A percentile compares a stretch with the other conserved stretches of the same genome.
Conservation (phyloP, 2,329 filamentous ascomycete species). For the Fusarium pseudograminearum region DNA sequence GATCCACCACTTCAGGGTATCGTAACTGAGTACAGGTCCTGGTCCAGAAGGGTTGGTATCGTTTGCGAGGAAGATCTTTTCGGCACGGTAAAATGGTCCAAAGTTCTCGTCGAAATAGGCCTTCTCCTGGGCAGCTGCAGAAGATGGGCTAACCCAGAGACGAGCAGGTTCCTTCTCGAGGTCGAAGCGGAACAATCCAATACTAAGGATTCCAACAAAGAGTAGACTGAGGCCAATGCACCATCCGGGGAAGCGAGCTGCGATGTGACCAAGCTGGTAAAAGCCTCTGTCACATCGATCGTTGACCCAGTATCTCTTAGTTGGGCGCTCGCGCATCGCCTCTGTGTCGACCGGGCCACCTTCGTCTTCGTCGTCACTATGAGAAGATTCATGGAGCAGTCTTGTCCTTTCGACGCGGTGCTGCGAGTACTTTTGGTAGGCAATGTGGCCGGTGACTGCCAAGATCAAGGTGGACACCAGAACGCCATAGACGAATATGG, state of each 20-base stretch:
- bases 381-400: constrained; percentile 83
- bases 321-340: constrained; percentile 82
- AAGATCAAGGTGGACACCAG: constrained; percentile 76
- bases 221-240: constrained; percentile 84
- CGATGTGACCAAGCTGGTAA: constrained; percentile 80
- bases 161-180: constrained; percentile 91
- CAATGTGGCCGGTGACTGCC: constrained; percentile 78
- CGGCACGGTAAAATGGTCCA: constrained; percentile 93
- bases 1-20: constrained; percentile 94
- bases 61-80: constrained; percentile 95
- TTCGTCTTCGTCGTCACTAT: constrained; percentile 94
- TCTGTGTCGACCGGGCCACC: constrained; percentile 80
- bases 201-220: constrained; percentile 80
- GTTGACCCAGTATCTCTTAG: constrained; percentile 85
- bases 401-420: constrained; percentile 85
- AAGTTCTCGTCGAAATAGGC: constrained; percentile 93
- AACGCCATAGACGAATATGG: constrained; percentile 86
- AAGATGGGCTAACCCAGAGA: constrained; percentile 96
- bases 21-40: constrained; percentile 86
- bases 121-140: constrained; percentile 91
- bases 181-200: constrained; percentile 90
- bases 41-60: constrained; percentile 74
- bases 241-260: constrained; percentile 84
- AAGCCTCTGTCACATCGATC: constrained; percentile 85
- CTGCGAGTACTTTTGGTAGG: constrained; percentile 78